Percentiles rank a stretch among this genome's conserved stretches.
phyloP scores from a whole-genome alignment of 257 asterid species.

The Nicotiana tomentosiformis region DNA sequence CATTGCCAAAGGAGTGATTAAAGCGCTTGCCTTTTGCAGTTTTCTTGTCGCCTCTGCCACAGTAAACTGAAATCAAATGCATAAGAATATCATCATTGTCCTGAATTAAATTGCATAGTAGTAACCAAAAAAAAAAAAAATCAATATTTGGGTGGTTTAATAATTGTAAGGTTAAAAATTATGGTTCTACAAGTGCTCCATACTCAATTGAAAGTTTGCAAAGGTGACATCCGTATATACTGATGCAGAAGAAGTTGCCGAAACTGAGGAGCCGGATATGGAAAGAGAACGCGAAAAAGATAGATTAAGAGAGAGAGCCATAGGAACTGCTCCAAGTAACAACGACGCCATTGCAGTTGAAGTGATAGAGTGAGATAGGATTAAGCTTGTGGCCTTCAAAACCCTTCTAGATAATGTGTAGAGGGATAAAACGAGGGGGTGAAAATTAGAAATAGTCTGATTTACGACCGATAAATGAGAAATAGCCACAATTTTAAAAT shows the following conservation, averaged over 20 bases:
- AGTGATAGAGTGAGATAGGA: background rate
- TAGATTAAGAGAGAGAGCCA: slow-evolving; percentile 30
- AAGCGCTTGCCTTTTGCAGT: slow-evolving; percentile 95
- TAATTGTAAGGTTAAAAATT: background rate
- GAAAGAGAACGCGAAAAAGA: slow-evolving; percentile 49
- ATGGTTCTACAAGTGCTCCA: too few relatives aligned
- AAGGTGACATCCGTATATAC: slow-evolving; percentile 15
- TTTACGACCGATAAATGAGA: too few relatives aligned
- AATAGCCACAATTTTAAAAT: too few relatives aligned
- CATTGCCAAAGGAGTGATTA: slow-evolving; percentile 93
- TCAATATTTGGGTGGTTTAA: background rate
- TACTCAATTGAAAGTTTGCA: slow-evolving; percentile 50
- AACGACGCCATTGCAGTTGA: slow-evolving; percentile 55
- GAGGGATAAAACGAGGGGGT: too few relatives aligned
- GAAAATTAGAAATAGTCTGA: too few relatives aligned
- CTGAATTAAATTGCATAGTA: background rate
- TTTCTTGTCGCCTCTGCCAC: slow-evolving; percentile 97
- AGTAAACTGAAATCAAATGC: slow-evolving; percentile 45
- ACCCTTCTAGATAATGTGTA: background rate
- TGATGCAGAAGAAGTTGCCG: slow-evolving; percentile 29
- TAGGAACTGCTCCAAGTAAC: slow-evolving; percentile 53
- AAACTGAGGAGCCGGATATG: slow-evolving; percentile 21
- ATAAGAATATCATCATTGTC: background rate
- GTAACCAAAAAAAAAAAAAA: background rate
- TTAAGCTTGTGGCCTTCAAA: background rate